A percentile compares a stretch with the other conserved stretches of the same genome.
Evolutionary conservation across 495 filamentous ascomycete genomes (phyloP).

Genomic region (Talaromyces nanjingensis): DNA sequence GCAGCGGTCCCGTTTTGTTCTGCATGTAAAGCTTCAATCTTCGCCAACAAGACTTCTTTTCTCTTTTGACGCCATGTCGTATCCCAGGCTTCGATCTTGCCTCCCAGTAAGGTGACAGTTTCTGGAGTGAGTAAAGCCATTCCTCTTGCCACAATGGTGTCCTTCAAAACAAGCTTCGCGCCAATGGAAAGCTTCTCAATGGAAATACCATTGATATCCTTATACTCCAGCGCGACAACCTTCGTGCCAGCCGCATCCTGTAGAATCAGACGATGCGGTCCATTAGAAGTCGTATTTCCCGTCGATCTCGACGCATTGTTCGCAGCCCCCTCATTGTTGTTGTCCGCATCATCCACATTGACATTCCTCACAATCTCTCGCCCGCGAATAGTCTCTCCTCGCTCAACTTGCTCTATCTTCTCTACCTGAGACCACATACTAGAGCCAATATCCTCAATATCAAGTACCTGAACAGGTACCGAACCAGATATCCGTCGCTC

Average conservation of each 20-base stretch:
- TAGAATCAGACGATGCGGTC: constrained; percentile 73
- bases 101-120: constrained; percentile 62
- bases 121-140: constrained; percentile 66
- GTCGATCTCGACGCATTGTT: constrained; percentile 10
- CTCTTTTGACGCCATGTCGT: constrained; percentile 66
- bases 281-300: constrained; percentile 24
- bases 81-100: constrained; percentile 79
- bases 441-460: constrained; percentile 71
- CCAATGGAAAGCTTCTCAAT: constrained; percentile 66
- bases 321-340: constrained; percentile 8
- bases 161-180: constrained; percentile 67
- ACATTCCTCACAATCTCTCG: constrained; percentile 73
- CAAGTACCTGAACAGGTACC: constrained; percentile 73
- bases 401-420: constrained; percentile 70
- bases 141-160: constrained; percentile 63
- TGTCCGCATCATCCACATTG: constrained; percentile 41
- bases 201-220: constrained; percentile 54
- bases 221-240: constrained; percentile 69
- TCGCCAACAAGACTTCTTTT: constrained; percentile 59
- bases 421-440: constrained; percentile 83
- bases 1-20: constrained; percentile 8
- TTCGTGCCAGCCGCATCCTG: constrained; percentile 70
- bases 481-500: constrained; percentile 50
- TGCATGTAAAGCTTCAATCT: constrained; percentile 26
- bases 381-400: constrained; percentile 77